Conservation (phyloP, 2,329 filamentous ascomycete genomes). For the Fusarium poae region DNA sequence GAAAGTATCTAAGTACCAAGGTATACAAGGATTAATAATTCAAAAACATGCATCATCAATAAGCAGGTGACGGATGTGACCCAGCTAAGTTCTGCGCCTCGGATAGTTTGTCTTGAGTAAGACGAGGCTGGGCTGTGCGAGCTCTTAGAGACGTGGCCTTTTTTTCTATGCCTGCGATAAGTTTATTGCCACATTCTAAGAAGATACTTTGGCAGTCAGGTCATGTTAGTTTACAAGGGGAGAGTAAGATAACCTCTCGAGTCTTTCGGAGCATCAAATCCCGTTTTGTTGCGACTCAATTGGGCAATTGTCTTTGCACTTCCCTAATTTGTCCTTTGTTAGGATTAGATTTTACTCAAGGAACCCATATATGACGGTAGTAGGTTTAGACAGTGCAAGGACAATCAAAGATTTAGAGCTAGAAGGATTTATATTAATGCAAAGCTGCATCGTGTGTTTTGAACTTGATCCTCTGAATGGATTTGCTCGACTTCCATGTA, state of each 20-base stretch:
- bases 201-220: slow-evolving; percentile 10
- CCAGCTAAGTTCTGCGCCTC: background rate
- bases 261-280: slow-evolving; percentile 34
- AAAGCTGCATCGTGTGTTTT: background rate
- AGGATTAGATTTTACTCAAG: background rate
- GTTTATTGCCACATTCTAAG: slow-evolving; percentile 34
- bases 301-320: slow-evolving; percentile 32
- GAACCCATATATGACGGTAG: background rate
- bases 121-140: slow-evolving; percentile 28
- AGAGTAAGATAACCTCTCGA: slow-evolving; percentile 3
- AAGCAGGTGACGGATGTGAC: slow-evolving; percentile 18
- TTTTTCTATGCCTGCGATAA: slow-evolving; percentile 21
- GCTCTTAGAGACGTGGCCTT: slow-evolving; percentile 28
- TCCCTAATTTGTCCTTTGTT: slow-evolving; percentile 14
- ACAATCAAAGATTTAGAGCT: background rate
- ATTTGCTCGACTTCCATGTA: slow-evolving; percentile 8
- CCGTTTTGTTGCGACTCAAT: slow-evolving; percentile 36
- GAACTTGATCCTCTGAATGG: background rate
- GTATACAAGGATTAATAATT: slow-evolving; percentile 28
- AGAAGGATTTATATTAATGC: background rate
- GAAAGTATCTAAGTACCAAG: no score
- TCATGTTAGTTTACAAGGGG: slow-evolving; percentile 7
- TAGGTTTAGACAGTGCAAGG: background rate
- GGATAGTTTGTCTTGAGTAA: slow-evolving; percentile 1
- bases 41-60: slow-evolving; percentile 6